Evolutionary conservation across 1,284 basidiomycete genomes (phyloP), one percentile per base, ranked within the genome.

Genomic region (Vanrija sp.): DNA sequence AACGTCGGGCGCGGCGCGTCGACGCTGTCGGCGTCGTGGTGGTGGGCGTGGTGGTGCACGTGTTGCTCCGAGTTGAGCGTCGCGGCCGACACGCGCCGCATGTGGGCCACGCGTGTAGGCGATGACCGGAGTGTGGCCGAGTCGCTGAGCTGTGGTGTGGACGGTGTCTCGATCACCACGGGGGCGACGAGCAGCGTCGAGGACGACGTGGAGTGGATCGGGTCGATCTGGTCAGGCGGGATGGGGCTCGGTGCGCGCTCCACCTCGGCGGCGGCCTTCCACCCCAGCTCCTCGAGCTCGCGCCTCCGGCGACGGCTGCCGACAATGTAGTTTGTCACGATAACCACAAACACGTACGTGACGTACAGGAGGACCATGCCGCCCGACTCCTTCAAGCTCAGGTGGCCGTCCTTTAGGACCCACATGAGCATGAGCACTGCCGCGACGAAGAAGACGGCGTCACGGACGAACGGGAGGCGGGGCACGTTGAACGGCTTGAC

Each of bases 401-500:
- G 86, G 44, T 79, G 74, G 3, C 87, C 86, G 69, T 98, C 94
- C 70, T 82, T 84, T 1, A 98, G 81, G 50, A 91, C 91, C 25
- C 81, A 70, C 18, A 98, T 80, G 3, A 94, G 80, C 14, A 90
- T 67, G 8, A 79, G 64, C 39, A 98, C 86, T 0, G 94, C 89
- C 5, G 84, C 65, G 12, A 89, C 86, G 78, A 97, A 97, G 81
- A 98, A 98, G 18, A 89, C 86, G 28, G 94, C 88, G 72, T 98
- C 96, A 38, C 96, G 86, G 15, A 96, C 78, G 76, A 98, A 98
- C 0, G 90, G 86, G 39, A 81, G 80, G 0, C 81, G 83, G 29
- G 87, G 82, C 16, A 98, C 91, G 61, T 84, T 82, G 78, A 98
- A 98, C 0, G 93, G 92, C 58, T 87, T 87, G 72, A 98, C 90